Evolutionary conservation across 805 yeast genomes (phyloP).

Genomic region (Debaryomyces prosopidis): DNA sequence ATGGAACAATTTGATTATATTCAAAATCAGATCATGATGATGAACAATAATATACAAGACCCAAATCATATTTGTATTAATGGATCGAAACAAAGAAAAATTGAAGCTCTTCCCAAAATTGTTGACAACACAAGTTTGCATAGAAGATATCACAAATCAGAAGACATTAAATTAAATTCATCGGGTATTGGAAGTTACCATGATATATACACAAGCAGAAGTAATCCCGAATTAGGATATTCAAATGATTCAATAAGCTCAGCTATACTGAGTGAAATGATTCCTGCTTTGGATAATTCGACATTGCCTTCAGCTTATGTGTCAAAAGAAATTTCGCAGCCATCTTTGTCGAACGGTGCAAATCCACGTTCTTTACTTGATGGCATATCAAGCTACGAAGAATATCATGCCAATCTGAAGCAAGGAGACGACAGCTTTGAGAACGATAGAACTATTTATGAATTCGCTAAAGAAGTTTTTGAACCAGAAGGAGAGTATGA

Average conservation of each 20-base stretch:
- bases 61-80: neutral
- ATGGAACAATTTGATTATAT: neutral
- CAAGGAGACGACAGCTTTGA: neutral
- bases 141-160: neutral
- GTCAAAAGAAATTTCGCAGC: slow-evolving; percentile 5
- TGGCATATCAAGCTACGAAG: neutral
- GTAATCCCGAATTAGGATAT: no score
- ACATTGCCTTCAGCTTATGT: neutral
- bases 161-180: neutral
- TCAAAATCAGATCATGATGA: neutral
- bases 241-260: no score
- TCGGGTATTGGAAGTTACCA: no score
- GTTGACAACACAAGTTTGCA: neutral
- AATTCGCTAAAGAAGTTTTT: neutral
- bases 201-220: no score
- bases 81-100: neutral
- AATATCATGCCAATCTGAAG: neutral
- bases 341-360: neutral
- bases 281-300: neutral
- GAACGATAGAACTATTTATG: neutral
- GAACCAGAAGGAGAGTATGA: neutral
- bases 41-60: neutral
- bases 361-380: neutral
- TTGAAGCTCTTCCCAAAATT: neutral
- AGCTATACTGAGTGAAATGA: neutral